Evolutionary conservation across 495 filamentous ascomycete genomes (phyloP), one percentile per base, ranked within the genome.

Genomic region (Alectoria sarmentosa): DNA sequence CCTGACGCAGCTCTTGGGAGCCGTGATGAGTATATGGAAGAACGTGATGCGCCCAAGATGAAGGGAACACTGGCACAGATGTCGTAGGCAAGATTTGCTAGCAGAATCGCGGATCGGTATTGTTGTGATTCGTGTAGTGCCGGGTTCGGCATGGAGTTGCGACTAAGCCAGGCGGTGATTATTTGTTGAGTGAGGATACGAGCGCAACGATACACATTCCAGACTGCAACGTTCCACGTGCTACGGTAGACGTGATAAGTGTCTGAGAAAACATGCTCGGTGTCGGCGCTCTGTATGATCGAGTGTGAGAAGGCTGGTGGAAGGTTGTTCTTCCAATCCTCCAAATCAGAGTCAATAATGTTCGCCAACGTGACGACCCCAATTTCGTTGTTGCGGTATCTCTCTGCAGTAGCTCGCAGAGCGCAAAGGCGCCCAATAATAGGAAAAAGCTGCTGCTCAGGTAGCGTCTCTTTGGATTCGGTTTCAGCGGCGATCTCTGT

Each of bases 201-300:
- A 3, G 82, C 78, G 72, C 81, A 83, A 38, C 87, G 84, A 67
- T 85, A 87, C 60, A 86, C 79, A 62, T 86, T 89, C 82, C 83
- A 86, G 34, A 82, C 76, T 30, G 81, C 76, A 21, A 79, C 79
- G 36, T 79, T 74, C 82, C 83, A 87, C 48, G 83, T 77, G 59
- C 81, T 79, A 7, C 69, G 69, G 68, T 89, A 89, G 21, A 79
- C 69, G 67, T 89, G 84, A 69, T 86, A 89, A 63, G 78, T 44
- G 10, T 37, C 23, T 5, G 59, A 62, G 7, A 58, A 42, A 13
- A 56, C 60, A 26, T 48, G 26, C 21, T 61, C 65, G 37, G 14
- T 46, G 54, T 39, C 30, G 17, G 46, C 30, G 38, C 63, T 59
- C 11, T 32, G 7, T 46, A 8, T 32, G 28, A n/a, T 49, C 14